phyloP scores from a whole-genome alignment of 768 basidiomycete species.

The Mycena kentingensis region DNA sequence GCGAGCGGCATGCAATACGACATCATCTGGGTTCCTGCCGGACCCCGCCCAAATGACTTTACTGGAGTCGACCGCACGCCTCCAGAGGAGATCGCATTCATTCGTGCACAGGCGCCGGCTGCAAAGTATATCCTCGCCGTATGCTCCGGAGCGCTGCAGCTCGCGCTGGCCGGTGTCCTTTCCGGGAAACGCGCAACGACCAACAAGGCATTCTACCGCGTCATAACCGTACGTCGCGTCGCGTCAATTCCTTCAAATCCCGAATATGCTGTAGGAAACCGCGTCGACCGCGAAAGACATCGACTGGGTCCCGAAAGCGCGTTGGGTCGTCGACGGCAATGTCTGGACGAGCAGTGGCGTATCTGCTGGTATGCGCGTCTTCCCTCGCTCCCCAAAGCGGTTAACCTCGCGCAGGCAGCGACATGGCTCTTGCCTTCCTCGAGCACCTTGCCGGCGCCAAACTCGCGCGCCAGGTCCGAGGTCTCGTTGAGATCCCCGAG shows the following conservation, averaged over 20 bases:
- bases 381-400: background rate
- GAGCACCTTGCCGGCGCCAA: conserved; percentile 31
- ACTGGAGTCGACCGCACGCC: conserved; percentile 20
- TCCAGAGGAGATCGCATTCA: conserved; percentile 25
- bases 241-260: background rate
- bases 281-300: conserved; percentile 23
- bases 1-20: conserved; percentile 27
- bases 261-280: conserved; percentile 3
- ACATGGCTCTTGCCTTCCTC: conserved; percentile 39
- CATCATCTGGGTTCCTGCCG: conserved; percentile 30
- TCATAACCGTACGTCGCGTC: conserved; percentile 21
- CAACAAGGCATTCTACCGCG: conserved; percentile 31
- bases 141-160: conserved; percentile 32
- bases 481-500: conserved; percentile 21
- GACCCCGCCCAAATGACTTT: conserved; percentile 15
- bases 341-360: conserved; percentile 39
- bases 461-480: conserved; percentile 19
- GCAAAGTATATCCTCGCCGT: conserved; percentile 36
- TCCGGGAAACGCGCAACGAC: conserved; percentile 37
- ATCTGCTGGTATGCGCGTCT: conserved; percentile 27
- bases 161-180: conserved; percentile 34
- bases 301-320: conserved; percentile 34
- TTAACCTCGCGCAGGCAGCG: conserved; percentile 25
- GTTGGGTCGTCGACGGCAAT: conserved; percentile 40
- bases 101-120: conserved; percentile 26